Evolutionary conservation across 2,329 filamentous ascomycete genomes (phyloP).

Genomic region (Penicillium glabrum): DNA sequence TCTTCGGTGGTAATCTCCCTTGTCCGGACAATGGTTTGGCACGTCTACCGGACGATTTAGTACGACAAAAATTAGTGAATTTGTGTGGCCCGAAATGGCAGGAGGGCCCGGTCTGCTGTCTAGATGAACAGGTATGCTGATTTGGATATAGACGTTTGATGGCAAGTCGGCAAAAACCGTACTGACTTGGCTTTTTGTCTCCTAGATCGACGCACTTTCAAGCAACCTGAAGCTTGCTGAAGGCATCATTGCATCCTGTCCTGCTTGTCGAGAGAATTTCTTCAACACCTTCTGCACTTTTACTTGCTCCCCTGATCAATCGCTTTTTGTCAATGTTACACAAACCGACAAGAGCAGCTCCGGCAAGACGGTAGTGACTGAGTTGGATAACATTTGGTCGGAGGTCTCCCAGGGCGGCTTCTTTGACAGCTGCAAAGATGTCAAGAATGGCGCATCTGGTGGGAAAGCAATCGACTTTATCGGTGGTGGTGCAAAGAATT

Average conservation of each 20-base stretch:
- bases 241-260: constrained; percentile 86
- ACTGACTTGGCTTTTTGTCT: constrained; percentile 14
- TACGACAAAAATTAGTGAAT: constrained; percentile 75
- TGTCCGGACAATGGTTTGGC: constrained; percentile 90
- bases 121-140: constrained; percentile 64
- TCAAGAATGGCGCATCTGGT: constrained; percentile 95
- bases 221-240: constrained; percentile 84
- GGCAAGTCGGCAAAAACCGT: not conserved
- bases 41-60: constrained; percentile 67
- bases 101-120: constrained; percentile 81
- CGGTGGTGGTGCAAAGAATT: constrained; percentile 90
- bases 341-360: constrained; percentile 58
- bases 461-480: constrained; percentile 94
- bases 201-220: constrained; percentile 73
- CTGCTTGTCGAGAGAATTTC: constrained; percentile 97
- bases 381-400: constrained; percentile 86
- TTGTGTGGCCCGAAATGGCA: constrained; percentile 89
- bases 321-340: constrained; percentile 91
- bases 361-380: constrained; percentile 69
- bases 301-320: constrained; percentile 96
- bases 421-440: constrained; percentile 97
- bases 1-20: constrained; percentile 86
- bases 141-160: not conserved
- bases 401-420: constrained; percentile 82
- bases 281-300: constrained; percentile 98